Base-by-base conservation (phyloP, 768 basidiomycete species). In the Pisolithus albus region DNA sequence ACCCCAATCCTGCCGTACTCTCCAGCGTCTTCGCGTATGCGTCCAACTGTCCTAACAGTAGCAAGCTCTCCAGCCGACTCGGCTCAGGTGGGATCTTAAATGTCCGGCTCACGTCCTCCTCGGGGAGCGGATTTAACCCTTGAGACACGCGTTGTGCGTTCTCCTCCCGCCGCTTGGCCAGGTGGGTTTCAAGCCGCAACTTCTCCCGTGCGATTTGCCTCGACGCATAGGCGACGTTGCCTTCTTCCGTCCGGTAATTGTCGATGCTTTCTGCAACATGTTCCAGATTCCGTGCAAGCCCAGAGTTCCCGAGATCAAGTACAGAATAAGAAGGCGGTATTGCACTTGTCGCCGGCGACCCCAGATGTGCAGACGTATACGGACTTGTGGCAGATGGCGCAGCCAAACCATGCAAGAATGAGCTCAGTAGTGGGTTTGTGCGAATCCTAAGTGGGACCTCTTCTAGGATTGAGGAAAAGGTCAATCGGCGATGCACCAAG, bases 11-110 rank as follows among this genome's bases (percentile, higher is more conserved):
- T 26, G 83, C 81, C 34, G 73, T 77, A 53, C 78, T 77, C 48
- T 79, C 88, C 56, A 95, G 71, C 51, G 78, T 86, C 75, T 84
- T 87, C 34, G 84, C 87, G 58, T 88, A 83, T 7, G 81, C 88
- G 68, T 95, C 92, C 55, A 94, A 81, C 72, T 91, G 89, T 11
- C 92, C 93, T 38, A 93, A 72, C 52, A 93, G 59, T 65, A 94
- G 66, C 81, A 92, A 75, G 67, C 89, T 86, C 60, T 95, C 92
- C 56, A 96, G 68, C 53, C 92, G 80, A 65, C 82, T 92, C 21
- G 93, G 93, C 63, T 95, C 93, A 19, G 82, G 72, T 7, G 92
- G 88, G 36, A 92, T 88, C 72, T 87, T 92, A 76, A 92, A 92
- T 64, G 92, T 63, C 55, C 92, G 77, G 61, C 80, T 76, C 32